Conservation (phyloP, 2,329 filamentous ascomycete genomes). For the Stachybotrys elegans region DNA sequence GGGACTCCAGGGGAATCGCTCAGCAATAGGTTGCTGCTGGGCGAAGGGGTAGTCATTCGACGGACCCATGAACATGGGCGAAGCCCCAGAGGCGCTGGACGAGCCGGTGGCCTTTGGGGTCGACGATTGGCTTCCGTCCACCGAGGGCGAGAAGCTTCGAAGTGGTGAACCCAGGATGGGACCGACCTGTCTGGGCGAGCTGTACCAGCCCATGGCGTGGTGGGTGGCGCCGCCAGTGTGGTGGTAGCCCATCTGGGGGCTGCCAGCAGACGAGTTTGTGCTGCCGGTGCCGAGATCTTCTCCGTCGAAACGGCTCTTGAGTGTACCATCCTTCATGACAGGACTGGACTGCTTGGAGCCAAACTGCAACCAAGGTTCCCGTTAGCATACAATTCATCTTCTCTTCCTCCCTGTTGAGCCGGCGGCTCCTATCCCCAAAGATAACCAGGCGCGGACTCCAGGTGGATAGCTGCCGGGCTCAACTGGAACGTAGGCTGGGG, state of each 20-base stretch:
- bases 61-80: slow-evolving; percentile 42
- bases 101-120: slow-evolving; percentile 27
- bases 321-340: slow-evolving; percentile 42
- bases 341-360: slow-evolving; percentile 54
- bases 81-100: slow-evolving; percentile 37
- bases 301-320: slow-evolving; percentile 34
- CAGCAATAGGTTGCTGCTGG: slow-evolving; percentile 31
- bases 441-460: slow-evolving; percentile 11
- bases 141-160: slow-evolving; percentile 20
- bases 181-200: slow-evolving; percentile 9
- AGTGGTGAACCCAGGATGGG: slow-evolving; percentile 15
- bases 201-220: slow-evolving; percentile 30
- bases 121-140: slow-evolving; percentile 17
- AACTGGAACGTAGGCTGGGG: slow-evolving; percentile 29
- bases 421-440: no score
- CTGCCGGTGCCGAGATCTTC: slow-evolving; percentile 8
- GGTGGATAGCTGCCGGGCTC: no score
- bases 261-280: slow-evolving; percentile 9
- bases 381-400: no score
- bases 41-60: slow-evolving; percentile 34
- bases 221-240: slow-evolving; percentile 36
- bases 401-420: no score
- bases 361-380: slow-evolving; percentile 41
- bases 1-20: slow-evolving; percentile 42
- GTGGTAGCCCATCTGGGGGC: slow-evolving; percentile 10